Evolutionary conservation across 176 grass and related monocot genomes (phyloP).

Genomic region (Bonia amplexicaulis): DNA sequence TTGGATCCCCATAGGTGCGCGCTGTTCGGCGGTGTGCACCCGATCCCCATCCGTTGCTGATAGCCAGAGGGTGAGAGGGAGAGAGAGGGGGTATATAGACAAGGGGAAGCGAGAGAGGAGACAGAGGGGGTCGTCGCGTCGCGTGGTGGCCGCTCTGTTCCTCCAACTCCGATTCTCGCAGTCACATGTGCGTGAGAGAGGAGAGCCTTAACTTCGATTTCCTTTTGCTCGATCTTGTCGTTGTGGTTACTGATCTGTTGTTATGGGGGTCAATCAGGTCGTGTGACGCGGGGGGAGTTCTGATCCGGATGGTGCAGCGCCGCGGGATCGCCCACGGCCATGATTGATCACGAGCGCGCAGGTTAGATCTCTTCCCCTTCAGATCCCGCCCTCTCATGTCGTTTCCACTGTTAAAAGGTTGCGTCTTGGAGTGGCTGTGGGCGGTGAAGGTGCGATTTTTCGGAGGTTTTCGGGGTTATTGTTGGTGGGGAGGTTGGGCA

Average conservation of each 20-base stretch:
- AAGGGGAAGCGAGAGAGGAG: background rate
- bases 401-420: background rate
- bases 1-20: background rate
- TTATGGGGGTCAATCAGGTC: conserved; percentile 17
- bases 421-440: background rate
- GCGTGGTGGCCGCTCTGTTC: conserved; percentile 22
- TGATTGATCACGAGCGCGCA: conserved; percentile 42
- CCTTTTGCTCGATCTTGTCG: conserved; percentile 11
- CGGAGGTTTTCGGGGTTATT: background rate
- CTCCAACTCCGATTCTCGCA: conserved; percentile 17
- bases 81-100: background rate
- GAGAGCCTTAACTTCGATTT: background rate
- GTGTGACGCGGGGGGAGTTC: conserved; percentile 34
- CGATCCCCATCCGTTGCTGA: conserved; percentile 21
- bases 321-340: conserved; percentile 28
- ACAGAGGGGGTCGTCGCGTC: conserved; percentile 28
- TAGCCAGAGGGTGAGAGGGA: background rate
- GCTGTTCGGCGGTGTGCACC: conserved; percentile 14
- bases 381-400: conserved; percentile 11
- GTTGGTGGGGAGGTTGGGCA: background rate
- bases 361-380: conserved; percentile 15
- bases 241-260: conserved; percentile 23
- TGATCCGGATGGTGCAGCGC: conserved; percentile 45
- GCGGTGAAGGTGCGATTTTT: conserved; percentile 24
- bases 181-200: conserved; percentile 29